Base-by-base conservation (phyloP, 228 moss, liverwort and hornwort genomes). In the Sphagnum magellanicum region DNA sequence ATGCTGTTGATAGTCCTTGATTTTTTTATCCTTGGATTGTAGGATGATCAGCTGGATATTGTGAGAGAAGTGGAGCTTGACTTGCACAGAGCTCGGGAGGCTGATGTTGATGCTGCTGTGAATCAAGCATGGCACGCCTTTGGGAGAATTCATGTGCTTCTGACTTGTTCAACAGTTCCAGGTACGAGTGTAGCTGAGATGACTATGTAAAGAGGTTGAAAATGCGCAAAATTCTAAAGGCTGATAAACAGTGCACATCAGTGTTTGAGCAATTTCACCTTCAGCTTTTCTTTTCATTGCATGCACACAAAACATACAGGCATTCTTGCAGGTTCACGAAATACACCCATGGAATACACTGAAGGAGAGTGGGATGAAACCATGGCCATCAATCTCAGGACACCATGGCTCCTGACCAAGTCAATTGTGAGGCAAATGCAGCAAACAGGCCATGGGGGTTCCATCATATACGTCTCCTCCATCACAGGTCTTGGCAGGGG, bases 401-500 rank as follows among this genome's bases (percentile, higher is more conserved):
- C 83, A 3, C 79, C 74, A 6, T 96, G 93, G 93, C 77, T 86
- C 47, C 75, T 93, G 68, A 80, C 82, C 49, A 88, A 78, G 68
- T 90, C 81, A 10, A 84, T 90, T 52, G 91, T 79, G 49, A 75
- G 70, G 49, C 89, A 86, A 50, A 96, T 96, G 88, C 82, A 83
- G 67, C 72, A 57, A 52, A 72, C 84, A 49, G 70, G 74, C 60
- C 76, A 66, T 14, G 70, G 52, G 72, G 75, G 93, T 0, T 89
- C 93, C 5, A 68, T 92, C 53, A 53, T 93, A 15, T 96, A 92
- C 17, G 76, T 96, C 6, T 79, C 96, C 4, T 91, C 93, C 69
- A 81, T 96, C 60, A 59, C 92, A 4, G 96, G 96, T 50, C 89
- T 88, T 16, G 81, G 86, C 15, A 84, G 96, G 66, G 92, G 92